phyloP scores from a whole-genome alignment of 2,329 filamentous ascomycete genomes.

The Mariannaea elegans region DNA sequence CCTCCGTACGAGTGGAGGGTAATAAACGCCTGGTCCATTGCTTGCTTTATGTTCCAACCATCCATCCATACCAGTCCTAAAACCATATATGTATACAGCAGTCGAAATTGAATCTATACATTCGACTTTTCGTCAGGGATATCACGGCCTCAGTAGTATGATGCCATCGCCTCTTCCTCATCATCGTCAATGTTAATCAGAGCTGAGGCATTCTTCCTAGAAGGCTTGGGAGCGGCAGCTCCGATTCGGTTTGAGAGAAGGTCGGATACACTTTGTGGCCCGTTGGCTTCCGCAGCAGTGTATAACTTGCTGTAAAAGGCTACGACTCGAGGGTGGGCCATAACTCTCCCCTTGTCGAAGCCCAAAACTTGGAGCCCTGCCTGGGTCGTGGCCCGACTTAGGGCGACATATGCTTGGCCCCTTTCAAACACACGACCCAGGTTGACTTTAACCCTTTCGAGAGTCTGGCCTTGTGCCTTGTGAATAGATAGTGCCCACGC shows the following conservation, averaged over 20 bases:
- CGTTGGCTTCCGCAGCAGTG: slow-evolving; percentile 68
- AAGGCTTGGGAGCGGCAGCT: slow-evolving; percentile 22
- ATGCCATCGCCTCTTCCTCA: slow-evolving; percentile 59
- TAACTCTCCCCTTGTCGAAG: slow-evolving; percentile 90
- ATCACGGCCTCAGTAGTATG: slow-evolving; percentile 44
- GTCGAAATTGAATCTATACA: slow-evolving; percentile 7
- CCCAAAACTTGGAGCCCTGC: slow-evolving; percentile 85
- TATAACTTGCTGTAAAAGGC: slow-evolving; percentile 86
- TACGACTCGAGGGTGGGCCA: slow-evolving; percentile 89
- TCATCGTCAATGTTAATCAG: slow-evolving; percentile 57
- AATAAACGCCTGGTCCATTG: slow-evolving; percentile 24
- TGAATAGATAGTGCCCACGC: slow-evolving; percentile 98
- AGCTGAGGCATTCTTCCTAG: slow-evolving; percentile 27
- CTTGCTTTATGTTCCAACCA: slow-evolving; percentile 14
- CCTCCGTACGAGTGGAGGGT: slow-evolving; percentile 8
- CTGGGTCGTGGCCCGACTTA: slow-evolving; percentile 91
- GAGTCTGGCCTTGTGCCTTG: slow-evolving; percentile 95
- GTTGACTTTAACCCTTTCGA: slow-evolving; percentile 94
- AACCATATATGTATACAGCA: slow-evolving; percentile 17
- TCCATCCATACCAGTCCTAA: slow-evolving; percentile 11
- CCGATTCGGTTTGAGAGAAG: slow-evolving; percentile 50
- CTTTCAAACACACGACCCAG: slow-evolving; percentile 94
- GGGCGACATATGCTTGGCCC: slow-evolving; percentile 95
- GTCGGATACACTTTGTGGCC: slow-evolving; percentile 47
- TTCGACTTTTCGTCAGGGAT: not conserved